These are phyloP conservation scores for Coniosporium tulheliwenetii DNA, from an alignment of 2,329 filamentous ascomycete species.

Conservation along the genomic window DNA sequence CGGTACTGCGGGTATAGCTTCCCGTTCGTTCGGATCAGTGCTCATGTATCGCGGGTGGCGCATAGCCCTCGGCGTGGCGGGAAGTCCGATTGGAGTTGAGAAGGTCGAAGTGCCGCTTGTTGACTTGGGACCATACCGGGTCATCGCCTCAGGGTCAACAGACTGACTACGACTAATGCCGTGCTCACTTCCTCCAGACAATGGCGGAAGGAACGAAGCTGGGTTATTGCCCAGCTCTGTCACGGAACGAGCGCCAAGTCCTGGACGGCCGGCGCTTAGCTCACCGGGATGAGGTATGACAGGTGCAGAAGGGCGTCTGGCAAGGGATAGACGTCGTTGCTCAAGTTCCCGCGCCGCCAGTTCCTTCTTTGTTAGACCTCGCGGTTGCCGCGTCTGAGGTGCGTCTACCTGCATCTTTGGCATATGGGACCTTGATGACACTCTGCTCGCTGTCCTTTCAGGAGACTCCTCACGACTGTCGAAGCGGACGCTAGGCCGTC, in stretches of 20 bases:
- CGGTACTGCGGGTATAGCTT: conserved; percentile 37
- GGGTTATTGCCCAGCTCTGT: conserved; percentile 29
- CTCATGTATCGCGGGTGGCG: conserved; percentile 57
- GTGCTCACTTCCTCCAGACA: conserved; percentile 18
- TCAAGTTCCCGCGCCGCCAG: conserved; percentile 64
- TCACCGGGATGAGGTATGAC: conserved; percentile 61
- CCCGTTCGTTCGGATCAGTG: conserved; percentile 33
- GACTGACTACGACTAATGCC: conserved; percentile 44
- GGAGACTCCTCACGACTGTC: conserved; percentile 18
- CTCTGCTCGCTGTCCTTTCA: conserved; percentile 7
- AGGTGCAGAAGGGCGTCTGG: conserved; percentile 63
- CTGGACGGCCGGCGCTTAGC: conserved; percentile 22
- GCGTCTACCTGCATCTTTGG: conserved; percentile 8
- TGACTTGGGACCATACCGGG: conserved; percentile 16
- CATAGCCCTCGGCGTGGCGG: conserved; percentile 85
- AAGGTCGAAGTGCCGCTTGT: conserved; percentile 28
- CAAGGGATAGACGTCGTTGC: conserved; percentile 70
- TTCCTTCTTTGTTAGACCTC: conserved; percentile 23
- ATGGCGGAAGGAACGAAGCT: conserved; percentile 17
- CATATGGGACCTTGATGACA: conserved; percentile 2
- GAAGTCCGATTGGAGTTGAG: conserved; percentile 54
- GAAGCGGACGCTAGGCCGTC: conserved; percentile 16
- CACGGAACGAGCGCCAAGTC: conserved; percentile 17
- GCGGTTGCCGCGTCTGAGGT: neutral
- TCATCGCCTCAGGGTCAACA: conserved; percentile 39